phyloP scores from a whole-genome alignment of 2,329 filamentous ascomycete species.

The Podosphaera aphanis region DNA sequence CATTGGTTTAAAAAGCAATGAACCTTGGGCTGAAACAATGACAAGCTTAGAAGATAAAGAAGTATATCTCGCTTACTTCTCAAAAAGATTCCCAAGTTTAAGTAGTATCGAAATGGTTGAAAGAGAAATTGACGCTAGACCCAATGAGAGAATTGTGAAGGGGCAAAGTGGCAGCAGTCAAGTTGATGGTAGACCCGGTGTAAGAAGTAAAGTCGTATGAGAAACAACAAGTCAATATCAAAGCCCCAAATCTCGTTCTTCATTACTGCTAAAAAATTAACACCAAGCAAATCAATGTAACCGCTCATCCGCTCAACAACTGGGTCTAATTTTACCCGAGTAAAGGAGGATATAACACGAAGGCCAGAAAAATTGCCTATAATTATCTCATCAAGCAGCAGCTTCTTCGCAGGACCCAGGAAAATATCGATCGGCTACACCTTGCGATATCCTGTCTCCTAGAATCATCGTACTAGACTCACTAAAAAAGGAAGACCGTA shows the following conservation, averaged over 20 bases:
- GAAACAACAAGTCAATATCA: background rate
- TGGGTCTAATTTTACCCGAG: background rate
- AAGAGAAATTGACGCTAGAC: conserved; percentile 9
- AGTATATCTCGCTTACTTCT: conserved; percentile 49
- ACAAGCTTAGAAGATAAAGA: conserved; percentile 34
- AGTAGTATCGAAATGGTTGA: conserved; percentile 47
- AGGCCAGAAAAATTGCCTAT: background rate
- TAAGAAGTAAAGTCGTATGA: background rate
- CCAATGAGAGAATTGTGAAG: background rate
- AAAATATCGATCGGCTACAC: background rate
- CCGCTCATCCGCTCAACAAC: background rate
- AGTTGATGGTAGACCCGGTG: background rate
- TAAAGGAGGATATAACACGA: background rate
- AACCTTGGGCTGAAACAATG: conserved; percentile 11
- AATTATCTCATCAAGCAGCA: background rate
- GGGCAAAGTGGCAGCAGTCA: background rate
- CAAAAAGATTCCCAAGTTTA: conserved; percentile 67
- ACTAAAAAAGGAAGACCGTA: background rate
- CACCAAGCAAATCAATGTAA: background rate
- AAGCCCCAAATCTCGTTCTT: background rate
- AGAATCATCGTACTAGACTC: background rate
- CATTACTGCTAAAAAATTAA: background rate
- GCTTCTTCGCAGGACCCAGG: background rate
- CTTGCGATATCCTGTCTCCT: background rate
- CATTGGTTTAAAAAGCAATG: background rate